phyloP scores from a whole-genome alignment of 768 basidiomycete species.

The Sporobolomyces roseus region DNA sequence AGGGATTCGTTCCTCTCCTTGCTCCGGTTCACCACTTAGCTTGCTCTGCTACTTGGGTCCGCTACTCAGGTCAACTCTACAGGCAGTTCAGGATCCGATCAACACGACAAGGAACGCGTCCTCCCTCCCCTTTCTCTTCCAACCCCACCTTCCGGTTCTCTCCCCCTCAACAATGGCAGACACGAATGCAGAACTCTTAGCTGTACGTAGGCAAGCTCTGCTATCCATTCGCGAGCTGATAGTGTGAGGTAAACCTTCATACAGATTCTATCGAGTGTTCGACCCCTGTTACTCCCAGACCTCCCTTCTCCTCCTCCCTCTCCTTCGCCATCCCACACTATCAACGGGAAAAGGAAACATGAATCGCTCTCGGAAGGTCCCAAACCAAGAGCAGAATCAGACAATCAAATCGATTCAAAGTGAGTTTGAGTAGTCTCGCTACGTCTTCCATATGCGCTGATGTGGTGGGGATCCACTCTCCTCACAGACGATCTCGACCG shows the following conservation, averaged over 20 bases:
- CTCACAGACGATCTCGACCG: slow-evolving; percentile 56
- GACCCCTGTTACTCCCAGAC: slow-evolving; percentile 30
- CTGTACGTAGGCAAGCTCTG: neutral
- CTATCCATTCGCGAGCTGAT: neutral
- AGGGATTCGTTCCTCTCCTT: too few relatives aligned
- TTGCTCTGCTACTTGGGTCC: too few relatives aligned
- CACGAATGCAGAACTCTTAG: neutral
- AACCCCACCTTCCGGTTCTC: neutral
- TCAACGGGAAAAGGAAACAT: neutral
- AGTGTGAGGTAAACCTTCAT: too few relatives aligned
- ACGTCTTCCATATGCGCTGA: too few relatives aligned
- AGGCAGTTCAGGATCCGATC: neutral
- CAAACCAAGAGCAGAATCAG: too few relatives aligned
- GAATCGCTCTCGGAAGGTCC: neutral
- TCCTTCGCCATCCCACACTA: neutral
- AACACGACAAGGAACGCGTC: too few relatives aligned
- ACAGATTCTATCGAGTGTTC: slow-evolving; percentile 28
- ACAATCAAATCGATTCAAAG: slow-evolving; percentile 12
- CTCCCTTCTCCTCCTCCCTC: slow-evolving; percentile 28
- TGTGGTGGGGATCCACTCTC: too few relatives aligned
- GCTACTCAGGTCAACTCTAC: too few relatives aligned
- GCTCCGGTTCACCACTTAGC: too few relatives aligned
- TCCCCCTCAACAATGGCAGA: neutral
- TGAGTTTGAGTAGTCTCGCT: neutral
- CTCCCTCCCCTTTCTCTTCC: neutral